Evolutionary conservation across 768 basidiomycete species (phyloP).

Genomic region (Xerocomus brunneocitrinus): DNA sequence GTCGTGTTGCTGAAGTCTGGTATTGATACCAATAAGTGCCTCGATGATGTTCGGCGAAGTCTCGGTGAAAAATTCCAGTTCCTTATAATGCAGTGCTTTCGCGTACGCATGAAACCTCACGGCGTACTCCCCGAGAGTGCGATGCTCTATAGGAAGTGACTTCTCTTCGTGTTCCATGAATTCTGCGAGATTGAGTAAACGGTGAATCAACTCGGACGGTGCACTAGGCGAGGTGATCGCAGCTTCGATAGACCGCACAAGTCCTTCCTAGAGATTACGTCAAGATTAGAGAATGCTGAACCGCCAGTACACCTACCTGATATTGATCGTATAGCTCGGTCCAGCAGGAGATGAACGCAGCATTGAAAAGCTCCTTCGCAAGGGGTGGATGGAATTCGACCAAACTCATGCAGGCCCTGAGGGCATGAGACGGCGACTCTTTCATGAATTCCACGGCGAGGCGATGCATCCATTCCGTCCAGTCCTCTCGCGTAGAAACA

Average conservation of each 20-base stretch:
- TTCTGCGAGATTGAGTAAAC: slow-evolving; percentile 89
- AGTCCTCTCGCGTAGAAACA: slow-evolving; percentile 76
- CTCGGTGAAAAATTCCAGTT: slow-evolving; percentile 92
- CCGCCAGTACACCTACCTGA: slow-evolving; percentile 51
- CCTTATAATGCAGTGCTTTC: slow-evolving; percentile 98
- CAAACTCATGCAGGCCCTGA: slow-evolving; percentile 91
- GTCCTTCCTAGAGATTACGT: slow-evolving; percentile 66
- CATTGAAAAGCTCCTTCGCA: slow-evolving; percentile 94
- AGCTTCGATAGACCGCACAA: slow-evolving; percentile 82
- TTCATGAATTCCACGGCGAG: slow-evolving; percentile 96
- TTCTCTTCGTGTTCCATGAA: slow-evolving; percentile 99
- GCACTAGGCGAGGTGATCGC: slow-evolving; percentile 76
- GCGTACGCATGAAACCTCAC: slow-evolving; percentile 93
- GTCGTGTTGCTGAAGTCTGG: slow-evolving; percentile 93
- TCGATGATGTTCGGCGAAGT: slow-evolving; percentile 89
- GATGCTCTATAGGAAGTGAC: slow-evolving; percentile 86
- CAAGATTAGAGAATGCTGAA: background rate
- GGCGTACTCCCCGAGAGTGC: slow-evolving; percentile 90
- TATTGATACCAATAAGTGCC: slow-evolving; percentile 93
- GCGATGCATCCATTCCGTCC: slow-evolving; percentile 93
- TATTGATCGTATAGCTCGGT: slow-evolving; percentile 93
- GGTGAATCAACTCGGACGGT: slow-evolving; percentile 86
- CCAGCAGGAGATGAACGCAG: slow-evolving; percentile 98
- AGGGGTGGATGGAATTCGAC: slow-evolving; percentile 89
- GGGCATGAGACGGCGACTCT: slow-evolving; percentile 96